Base-by-base conservation (phyloP, 2,329 filamentous ascomycete species). In the Drechslerella stenobrocha region DNA sequence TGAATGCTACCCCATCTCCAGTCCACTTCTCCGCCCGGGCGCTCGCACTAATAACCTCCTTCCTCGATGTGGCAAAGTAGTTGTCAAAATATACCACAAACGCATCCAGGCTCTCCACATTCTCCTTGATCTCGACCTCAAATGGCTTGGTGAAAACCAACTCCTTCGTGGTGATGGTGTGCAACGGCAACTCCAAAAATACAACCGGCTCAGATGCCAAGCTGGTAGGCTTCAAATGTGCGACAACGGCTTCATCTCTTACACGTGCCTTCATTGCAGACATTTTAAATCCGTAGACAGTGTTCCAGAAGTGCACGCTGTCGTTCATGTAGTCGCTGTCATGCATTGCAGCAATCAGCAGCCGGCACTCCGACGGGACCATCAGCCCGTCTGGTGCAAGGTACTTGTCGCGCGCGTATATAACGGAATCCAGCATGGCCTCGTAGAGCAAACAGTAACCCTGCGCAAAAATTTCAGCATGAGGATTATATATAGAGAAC, bases 241-340 rank as follows among this genome's bases (percentile, higher is more conserved):
- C 83, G 64, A 96, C 83, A 64, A 91, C 81, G n/a, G 86, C 86
- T 73, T 96, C 90, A 69, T 92, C 85, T 73, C 87, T 85, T 63
- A 92, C 89, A 35, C 86, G 86, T 45, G 85, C 82, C 74, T 90
- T 86, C 92, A 97, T 96, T 70, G 88, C 84, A 72, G 83, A 85
- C 88, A 96, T 96, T 75, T 95, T 86, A 77, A 97, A 97, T 50
- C 91, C 92, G 76, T 97, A 96, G 3, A 97, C 88, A 73, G 93
- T 85, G 70, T 87, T 83, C 92, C 92, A 97, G 79, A 92, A 96
- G 18, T 84, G 80, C 70, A 93, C 82, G 76, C 88, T 86, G 59
- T 93, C 89, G 15, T 83, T 80, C 57, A 93, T 80, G 75, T 89
- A 92, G 55, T 90, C 88, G 0, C 83, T 79, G 75, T 95, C 90